Evolutionary conservation across 345 rosid genomes (phyloP).

Genomic region (Syzygium aromaticum): DNA sequence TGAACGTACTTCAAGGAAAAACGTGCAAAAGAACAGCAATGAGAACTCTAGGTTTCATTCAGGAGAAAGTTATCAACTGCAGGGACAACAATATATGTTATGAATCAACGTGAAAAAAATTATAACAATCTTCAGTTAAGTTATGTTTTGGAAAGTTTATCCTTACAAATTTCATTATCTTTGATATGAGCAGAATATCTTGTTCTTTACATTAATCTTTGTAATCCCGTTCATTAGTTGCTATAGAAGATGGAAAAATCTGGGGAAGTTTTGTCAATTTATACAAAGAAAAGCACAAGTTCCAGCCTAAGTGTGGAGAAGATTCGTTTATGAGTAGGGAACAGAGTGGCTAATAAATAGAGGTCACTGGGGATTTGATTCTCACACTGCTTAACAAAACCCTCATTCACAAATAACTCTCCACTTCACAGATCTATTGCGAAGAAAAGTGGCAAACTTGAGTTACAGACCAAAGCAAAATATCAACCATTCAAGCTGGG

Average conservation of each 20-base stretch:
- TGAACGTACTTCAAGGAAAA: neutral
- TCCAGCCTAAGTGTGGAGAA: neutral
- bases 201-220: neutral
- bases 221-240: neutral
- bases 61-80: neutral
- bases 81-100: neutral
- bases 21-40: neutral
- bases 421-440: neutral
- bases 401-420: neutral
- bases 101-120: neutral
- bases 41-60: neutral
- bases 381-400: neutral
- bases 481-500: neutral
- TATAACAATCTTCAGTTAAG: neutral
- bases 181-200: neutral
- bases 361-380: neutral
- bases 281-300: neutral
- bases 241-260: neutral
- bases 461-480: neutral
- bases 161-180: neutral
- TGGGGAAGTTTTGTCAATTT: neutral
- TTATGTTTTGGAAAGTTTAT: neutral
- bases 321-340: neutral
- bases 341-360: neutral
- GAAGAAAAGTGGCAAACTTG: neutral